phyloP scores from a whole-genome alignment of 2,329 filamentous ascomycete species.

The Myriosclerotinia curreyana region DNA sequence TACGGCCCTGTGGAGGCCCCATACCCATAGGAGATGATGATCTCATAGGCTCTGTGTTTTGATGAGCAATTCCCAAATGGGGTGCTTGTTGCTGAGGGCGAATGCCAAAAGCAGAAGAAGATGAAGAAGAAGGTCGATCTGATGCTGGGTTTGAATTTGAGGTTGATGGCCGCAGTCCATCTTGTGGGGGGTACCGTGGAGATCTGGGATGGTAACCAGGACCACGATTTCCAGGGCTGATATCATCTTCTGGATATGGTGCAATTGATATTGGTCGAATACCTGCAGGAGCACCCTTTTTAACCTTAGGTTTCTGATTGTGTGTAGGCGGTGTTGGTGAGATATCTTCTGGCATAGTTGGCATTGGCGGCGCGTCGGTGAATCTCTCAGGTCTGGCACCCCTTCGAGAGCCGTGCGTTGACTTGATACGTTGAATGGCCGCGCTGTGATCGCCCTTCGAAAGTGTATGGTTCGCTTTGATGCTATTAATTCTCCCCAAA shows the following conservation, averaged over 20 bases:
- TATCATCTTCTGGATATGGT: conserved; percentile 70
- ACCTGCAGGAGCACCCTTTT: conserved; percentile 23
- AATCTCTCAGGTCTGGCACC: conserved; percentile 60
- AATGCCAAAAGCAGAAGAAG: conserved; percentile 50
- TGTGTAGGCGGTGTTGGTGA: conserved; percentile 34
- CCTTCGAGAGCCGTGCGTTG: conserved; percentile 67
- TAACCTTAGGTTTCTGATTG: conserved; percentile 10
- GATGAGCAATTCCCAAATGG: conserved; percentile 21
- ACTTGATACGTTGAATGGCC: conserved; percentile 84
- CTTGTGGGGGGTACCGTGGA: conserved; percentile 47
- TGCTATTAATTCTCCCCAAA: conserved; percentile 73
- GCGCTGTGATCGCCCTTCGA: conserved; percentile 90
- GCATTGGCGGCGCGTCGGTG: conserved; percentile 38
- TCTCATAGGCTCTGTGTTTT: conserved; percentile 39
- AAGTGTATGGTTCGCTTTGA: conserved; percentile 77
- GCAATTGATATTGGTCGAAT: conserved; percentile 44
- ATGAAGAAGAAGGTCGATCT: conserved; percentile 35
- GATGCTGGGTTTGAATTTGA: conserved; percentile 44
- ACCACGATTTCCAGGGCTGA: conserved; percentile 27
- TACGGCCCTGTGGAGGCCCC: conserved; percentile 44
- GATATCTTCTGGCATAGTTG: conserved; percentile 34
- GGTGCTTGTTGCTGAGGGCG: conserved; percentile 40
- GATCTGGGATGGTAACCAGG: conserved; percentile 17
- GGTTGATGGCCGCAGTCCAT: conserved; percentile 33
- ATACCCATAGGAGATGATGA: conserved; percentile 48